Evolutionary conservation across 495 filamentous ascomycete species (phyloP).

Genomic region (Penicillium robsamsonii): DNA sequence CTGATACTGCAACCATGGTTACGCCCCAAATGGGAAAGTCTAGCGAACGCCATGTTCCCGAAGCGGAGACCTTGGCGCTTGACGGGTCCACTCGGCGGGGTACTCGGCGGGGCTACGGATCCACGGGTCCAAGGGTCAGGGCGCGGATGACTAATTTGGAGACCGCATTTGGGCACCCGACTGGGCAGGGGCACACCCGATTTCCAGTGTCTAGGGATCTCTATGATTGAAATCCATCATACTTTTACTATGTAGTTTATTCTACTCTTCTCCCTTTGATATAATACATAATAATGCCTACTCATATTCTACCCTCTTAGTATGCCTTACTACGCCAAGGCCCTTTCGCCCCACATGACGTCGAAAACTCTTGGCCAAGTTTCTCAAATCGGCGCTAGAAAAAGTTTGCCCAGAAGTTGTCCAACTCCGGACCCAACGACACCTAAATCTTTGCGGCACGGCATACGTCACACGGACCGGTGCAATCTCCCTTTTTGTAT

Average conservation of each 20-base stretch:
- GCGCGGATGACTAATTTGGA: conserved; percentile 5
- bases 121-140: not conserved
- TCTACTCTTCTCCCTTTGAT: not conserved
- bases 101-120: not conserved
- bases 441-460: not conserved
- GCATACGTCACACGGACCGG: conserved; percentile 5
- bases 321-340: conserved; percentile 8
- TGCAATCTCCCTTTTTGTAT: conserved; percentile 7
- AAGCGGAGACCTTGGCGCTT: conserved; percentile 19
- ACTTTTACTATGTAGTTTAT: not conserved
- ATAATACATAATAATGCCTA: conserved; percentile 3
- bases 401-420: not conserved
- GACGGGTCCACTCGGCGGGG: not conserved
- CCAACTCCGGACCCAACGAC: conserved; percentile 1
- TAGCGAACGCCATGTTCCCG: conserved; percentile 13
- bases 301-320: not conserved
- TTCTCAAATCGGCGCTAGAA: not conserved
- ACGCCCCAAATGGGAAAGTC: conserved; percentile 15
- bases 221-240: not conserved
- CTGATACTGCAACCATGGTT: conserved; percentile 4
- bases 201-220: not conserved
- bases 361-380: conserved; percentile 14
- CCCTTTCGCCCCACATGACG: conserved; percentile 12
- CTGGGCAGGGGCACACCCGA: not conserved
- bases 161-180: not conserved